These are phyloP conservation scores for Nepenthes mirabilis DNA, from an alignment of 148 eudicot species.

Conservation along the genomic window DNA sequence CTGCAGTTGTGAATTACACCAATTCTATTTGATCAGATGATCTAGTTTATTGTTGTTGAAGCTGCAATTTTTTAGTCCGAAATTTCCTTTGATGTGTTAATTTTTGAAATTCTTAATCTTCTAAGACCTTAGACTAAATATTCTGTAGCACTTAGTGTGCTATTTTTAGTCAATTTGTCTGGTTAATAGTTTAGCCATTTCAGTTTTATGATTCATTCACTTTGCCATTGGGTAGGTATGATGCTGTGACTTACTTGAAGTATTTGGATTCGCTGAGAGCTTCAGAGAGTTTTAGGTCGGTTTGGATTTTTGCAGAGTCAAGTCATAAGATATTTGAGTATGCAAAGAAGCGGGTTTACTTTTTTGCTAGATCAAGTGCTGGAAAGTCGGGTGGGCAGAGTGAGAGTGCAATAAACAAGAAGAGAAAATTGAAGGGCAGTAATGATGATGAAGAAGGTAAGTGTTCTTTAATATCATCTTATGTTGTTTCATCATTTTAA, in stretches of 20 bases:
- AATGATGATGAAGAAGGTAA: conserved; percentile 40
- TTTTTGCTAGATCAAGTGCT: conserved; percentile 40
- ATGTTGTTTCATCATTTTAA: neutral
- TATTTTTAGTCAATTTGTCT: no score
- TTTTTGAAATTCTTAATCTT: no score
- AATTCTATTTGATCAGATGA: no score
- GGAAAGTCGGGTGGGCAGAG: conserved; percentile 28
- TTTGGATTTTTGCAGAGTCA: conserved; percentile 97
- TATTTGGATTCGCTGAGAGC: conserved; percentile 96
- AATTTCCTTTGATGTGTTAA: no score
- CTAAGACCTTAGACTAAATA: no score
- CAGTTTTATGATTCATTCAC: neutral
- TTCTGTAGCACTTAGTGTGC: no score
- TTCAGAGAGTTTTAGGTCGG: conserved; percentile 96
- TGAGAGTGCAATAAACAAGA: conserved; percentile 28
- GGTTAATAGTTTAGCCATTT: neutral
- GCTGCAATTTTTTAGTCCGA: no score
- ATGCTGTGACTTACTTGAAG: conserved; percentile 97
- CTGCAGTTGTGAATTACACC: no score
- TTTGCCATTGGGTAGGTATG: conserved; percentile 54
- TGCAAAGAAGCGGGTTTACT: conserved; percentile 92
- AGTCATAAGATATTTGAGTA: conserved; percentile 91
- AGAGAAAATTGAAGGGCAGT: conserved; percentile 48
- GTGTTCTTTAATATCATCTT: neutral
- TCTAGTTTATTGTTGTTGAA: no score